Evolutionary conservation across 2,329 filamentous ascomycete genomes (phyloP).

Genomic region (Clarireedia hainanense): DNA sequence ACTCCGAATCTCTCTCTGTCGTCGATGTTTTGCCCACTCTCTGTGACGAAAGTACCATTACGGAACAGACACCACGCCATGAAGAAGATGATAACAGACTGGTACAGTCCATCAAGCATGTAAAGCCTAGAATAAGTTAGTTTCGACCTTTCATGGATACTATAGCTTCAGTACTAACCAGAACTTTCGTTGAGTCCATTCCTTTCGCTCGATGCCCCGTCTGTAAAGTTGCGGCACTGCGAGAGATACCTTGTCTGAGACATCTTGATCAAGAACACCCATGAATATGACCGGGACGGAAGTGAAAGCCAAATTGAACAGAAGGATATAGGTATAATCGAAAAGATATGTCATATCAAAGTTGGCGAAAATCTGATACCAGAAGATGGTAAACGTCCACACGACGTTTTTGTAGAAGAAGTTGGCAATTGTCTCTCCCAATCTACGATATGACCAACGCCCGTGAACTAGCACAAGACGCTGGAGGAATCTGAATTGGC

Average conservation of each 20-base stretch:
- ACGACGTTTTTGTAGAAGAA: conserved; percentile 99
- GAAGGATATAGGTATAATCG: conserved; percentile 94
- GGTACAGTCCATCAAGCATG: conserved; percentile 91
- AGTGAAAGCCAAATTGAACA: conserved; percentile 96
- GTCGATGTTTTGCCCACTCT: conserved; percentile 65
- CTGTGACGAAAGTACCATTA: conserved; percentile 59
- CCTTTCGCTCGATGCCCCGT: conserved; percentile 86
- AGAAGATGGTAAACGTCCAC: conserved; percentile 94
- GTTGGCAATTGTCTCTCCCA: conserved; percentile 91
- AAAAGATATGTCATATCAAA: conserved; percentile 96
- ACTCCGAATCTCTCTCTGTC: conserved; percentile 81
- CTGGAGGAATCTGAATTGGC: conserved; percentile 84
- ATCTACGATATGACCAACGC: conserved; percentile 89
- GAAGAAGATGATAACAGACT: conserved; percentile 89
- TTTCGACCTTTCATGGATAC: neutral
- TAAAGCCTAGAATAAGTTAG: conserved; percentile 55
- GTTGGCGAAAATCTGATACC: conserved; percentile 93
- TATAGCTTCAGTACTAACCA: conserved; percentile 55
- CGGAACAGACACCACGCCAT: conserved; percentile 78
- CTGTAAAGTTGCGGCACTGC: conserved; percentile 94
- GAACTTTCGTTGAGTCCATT: conserved; percentile 95
- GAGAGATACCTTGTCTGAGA: conserved; percentile 86
- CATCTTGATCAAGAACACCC: conserved; percentile 95
- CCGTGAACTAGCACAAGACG: conserved; percentile 83
- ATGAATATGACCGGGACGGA: conserved; percentile 91